Evolutionary conservation across 2,329 filamentous ascomycete species (phyloP).

Genomic region (Calonectria montana): DNA sequence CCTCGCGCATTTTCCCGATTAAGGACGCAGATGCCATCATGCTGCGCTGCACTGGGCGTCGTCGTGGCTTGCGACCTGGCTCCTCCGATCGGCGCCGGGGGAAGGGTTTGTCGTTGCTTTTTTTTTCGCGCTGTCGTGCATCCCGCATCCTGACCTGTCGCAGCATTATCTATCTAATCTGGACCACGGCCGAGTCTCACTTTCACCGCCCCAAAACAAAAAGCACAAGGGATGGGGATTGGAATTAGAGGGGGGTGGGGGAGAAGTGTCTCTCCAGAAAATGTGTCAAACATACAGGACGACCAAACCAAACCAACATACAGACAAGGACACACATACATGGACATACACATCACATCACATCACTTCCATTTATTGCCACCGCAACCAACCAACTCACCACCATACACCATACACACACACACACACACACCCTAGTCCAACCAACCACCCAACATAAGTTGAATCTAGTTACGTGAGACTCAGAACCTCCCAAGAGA

Average conservation of each 20-base stretch:
- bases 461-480: not conserved
- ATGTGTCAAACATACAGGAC: constrained; percentile 8
- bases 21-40: constrained; percentile 2
- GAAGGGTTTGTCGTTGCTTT: not conserved
- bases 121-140: not conserved
- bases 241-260: not conserved
- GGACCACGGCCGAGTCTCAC: not conserved
- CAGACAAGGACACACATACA: not conserved
- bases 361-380: not conserved
- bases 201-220: not conserved
- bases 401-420: not conserved
- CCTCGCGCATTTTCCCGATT: not conserved
- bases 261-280: not conserved
- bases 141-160: not conserved
- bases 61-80: not conserved
- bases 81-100: constrained; percentile 1
- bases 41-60: not conserved
- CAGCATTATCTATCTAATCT: not conserved
- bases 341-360: not conserved
- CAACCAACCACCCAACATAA: not conserved
- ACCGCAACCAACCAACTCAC: not conserved
- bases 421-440: not conserved
- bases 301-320: not conserved
- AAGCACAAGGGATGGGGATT: not conserved
- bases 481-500: not conserved